Percentiles rank a stretch among this genome's conserved stretches.
These are phyloP conservation scores for Sarocladium oryzae DNA, from an alignment of 2,329 filamentous ascomycete genomes.

Conservation along the genomic window DNA sequence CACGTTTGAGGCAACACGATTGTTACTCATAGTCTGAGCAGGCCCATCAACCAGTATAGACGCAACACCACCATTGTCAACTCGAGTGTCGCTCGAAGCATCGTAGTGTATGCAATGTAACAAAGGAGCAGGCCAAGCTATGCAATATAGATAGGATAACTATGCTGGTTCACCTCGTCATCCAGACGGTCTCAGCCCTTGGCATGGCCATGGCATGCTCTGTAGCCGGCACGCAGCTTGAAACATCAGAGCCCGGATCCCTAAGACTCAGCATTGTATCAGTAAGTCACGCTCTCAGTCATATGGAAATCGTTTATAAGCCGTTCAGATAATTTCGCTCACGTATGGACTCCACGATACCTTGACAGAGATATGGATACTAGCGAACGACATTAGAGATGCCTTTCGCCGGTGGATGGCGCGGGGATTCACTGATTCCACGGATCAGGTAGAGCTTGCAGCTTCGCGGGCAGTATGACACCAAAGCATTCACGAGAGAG, in stretches of 20 bases:
- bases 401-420: neutral
- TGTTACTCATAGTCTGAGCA: too few relatives aligned
- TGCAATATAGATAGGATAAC: too few relatives aligned
- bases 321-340: neutral
- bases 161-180: slow-evolving; percentile 1
- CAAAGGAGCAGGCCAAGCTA: too few relatives aligned
- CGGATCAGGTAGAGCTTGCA: slow-evolving; percentile 1
- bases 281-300: neutral
- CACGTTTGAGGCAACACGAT: too few relatives aligned
- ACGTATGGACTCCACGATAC: neutral
- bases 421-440: neutral
- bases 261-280: neutral
- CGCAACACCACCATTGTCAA: too few relatives aligned
- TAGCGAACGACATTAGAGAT: neutral
- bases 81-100: too few relatives aligned
- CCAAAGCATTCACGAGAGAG: neutral
- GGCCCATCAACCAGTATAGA: too few relatives aligned
- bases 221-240: slow-evolving; percentile 1
- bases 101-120: too few relatives aligned
- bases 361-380: neutral
- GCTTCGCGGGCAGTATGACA: neutral
- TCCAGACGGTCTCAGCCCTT: neutral
- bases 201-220: neutral
- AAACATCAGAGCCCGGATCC: neutral
- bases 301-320: neutral